phyloP scores from a whole-genome alignment of 495 filamentous ascomycete genomes.

The Hyaloscypha finlandica region DNA sequence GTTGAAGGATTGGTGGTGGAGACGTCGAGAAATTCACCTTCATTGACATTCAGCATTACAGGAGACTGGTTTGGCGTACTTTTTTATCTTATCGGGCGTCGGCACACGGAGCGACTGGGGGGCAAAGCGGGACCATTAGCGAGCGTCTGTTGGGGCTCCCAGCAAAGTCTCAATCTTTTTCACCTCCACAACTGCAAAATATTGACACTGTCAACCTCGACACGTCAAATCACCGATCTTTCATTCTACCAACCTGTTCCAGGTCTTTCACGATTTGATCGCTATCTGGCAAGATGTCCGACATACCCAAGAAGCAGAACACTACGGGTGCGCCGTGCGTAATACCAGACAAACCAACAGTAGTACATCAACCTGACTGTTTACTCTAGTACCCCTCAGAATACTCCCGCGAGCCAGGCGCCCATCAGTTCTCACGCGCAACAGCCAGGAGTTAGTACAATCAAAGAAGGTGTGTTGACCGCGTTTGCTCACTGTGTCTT shows the following conservation, averaged over 20 bases:
- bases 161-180: neutral
- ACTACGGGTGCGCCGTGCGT: conserved; percentile 78
- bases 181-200: too few species aligned
- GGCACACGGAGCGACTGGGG: too few species aligned
- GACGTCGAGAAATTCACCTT: too few species aligned
- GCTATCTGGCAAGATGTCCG: conserved; percentile 63
- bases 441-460: conserved; percentile 90
- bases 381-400: conserved; percentile 72
- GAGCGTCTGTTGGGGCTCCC: neutral
- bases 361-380: conserved; percentile 42
- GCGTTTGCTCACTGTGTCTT: neutral
- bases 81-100: neutral
- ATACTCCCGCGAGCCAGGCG: conserved; percentile 90
- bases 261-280: neutral
- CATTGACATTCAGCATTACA: neutral
- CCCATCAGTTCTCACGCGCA: conserved; percentile 98
- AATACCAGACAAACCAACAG: conserved; percentile 4
- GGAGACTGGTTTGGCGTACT: neutral
- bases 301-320: conserved; percentile 41
- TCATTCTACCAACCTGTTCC: neutral
- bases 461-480: conserved; percentile 83
- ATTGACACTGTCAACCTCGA: conserved; percentile 27
- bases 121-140: too few species aligned
- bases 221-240: neutral
- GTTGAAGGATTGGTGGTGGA: neutral